Percentiles rank a stretch among this genome's conserved stretches.
These are phyloP conservation scores for Ceriops tagal DNA, from an alignment of 345 rosid species.

Conservation along the genomic window DNA sequence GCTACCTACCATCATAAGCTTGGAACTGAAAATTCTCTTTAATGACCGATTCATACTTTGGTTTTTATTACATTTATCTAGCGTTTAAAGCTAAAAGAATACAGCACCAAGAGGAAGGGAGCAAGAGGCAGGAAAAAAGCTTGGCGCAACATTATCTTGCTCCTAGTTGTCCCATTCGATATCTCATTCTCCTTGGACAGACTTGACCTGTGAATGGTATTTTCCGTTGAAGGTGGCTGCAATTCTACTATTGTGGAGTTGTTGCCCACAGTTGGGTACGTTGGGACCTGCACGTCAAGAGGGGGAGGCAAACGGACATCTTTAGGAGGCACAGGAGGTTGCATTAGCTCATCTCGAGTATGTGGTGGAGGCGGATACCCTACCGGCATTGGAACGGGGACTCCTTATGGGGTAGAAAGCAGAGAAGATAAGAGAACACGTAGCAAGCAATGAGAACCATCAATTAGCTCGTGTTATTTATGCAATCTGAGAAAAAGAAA, in stretches of 20 bases:
- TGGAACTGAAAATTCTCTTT: too few relatives aligned
- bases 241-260: slow-evolving; percentile 1
- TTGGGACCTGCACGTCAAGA: background rate
- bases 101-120: background rate
- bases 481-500: background rate
- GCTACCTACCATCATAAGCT: too few relatives aligned
- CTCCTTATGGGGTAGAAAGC: background rate
- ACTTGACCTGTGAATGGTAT: slow-evolving; percentile 1
- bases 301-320: slow-evolving; percentile 10
- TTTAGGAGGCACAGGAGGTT: slow-evolving; percentile 11
- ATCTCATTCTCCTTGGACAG: slow-evolving; percentile 2
- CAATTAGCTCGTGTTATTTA: too few relatives aligned
- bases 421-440: background rate
- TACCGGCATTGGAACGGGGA: slow-evolving; percentile 22
- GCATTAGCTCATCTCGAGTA: slow-evolving; percentile 4
- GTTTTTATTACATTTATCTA: too few relatives aligned
- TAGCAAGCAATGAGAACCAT: background rate
- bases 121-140: slow-evolving; percentile 10
- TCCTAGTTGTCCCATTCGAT: slow-evolving; percentile 8
- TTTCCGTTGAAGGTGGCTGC: slow-evolving; percentile 11
- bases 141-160: background rate
- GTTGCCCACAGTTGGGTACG: background rate
- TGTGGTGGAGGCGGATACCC: slow-evolving; percentile 13
- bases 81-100: background rate
- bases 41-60: too few relatives aligned